Evolutionary conservation across 1,284 basidiomycete species (phyloP), one percentile per base, ranked within the genome.

Genomic region (Kwoniella shivajii): DNA sequence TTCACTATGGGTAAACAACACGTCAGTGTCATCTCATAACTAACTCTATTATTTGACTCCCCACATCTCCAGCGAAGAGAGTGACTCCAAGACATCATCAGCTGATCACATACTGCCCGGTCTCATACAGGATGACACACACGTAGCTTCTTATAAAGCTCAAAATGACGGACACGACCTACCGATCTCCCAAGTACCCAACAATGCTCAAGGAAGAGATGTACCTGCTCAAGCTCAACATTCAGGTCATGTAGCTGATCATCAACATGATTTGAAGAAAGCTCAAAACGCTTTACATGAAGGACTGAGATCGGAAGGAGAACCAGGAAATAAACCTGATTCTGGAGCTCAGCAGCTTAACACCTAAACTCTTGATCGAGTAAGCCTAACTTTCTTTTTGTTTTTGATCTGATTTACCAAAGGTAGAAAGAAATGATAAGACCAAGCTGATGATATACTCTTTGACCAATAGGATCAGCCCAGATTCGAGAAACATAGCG

Each of bases 251-350:
- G 50, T 53, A 22, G 24, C 27, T 11, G 37, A 2, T 20, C 47
- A 43, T 30, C n/a, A n/a, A 26, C 56, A 57, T 18, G 56, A 57
- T 39, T 44, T 53, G 38, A 49, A 57, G 24, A 57, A 57, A 33
- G 56, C 56, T 20, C 43, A 46, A 26, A 52, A 53, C 10, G 56
- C 50, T 3, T 18, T 57, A 13, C 56, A 57, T 39, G 50, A 57
- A 33, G 56, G 36, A 2, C 18, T 56, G 36, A 36, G 33, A 29
- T 13, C 37, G 14, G 22, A 24, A 7, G 39, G 44, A n/a, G 39
- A 27, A 2, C 1, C 1, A 4, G 20, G 4, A 14, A 24, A 47
- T 26, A 47, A 33, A 9, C 2, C 16, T 14, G 38, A 42, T 0
- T 29, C 37, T 24, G 54, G 46, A 11, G 9, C 54, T 13, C 43